These are phyloP conservation scores for Lodderomyces pseudojiufengensis DNA, from an alignment of 1,139 yeast species.

Conservation along the genomic window DNA sequence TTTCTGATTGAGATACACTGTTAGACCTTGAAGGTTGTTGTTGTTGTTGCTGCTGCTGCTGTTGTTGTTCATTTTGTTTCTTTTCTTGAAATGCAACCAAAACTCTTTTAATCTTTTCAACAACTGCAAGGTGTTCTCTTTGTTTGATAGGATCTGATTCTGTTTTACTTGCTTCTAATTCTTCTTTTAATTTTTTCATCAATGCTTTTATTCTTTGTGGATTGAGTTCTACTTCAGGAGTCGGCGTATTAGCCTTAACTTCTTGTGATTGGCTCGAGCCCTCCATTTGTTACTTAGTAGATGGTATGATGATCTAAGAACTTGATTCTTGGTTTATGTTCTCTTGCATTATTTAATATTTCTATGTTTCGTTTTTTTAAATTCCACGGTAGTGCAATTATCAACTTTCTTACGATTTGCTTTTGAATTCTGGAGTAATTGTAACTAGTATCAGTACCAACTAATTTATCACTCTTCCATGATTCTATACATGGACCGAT, in stretches of 20 bases:
- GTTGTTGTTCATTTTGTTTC: conserved; percentile 18
- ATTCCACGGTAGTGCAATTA: too few relatives aligned
- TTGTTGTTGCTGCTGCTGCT: conserved; percentile 1
- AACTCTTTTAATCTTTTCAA: conserved; percentile 59
- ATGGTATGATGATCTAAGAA: neutral
- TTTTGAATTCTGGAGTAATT: too few relatives aligned
- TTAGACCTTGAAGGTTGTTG: neutral
- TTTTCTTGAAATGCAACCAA: conserved; percentile 42
- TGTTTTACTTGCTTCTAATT: conserved; percentile 59
- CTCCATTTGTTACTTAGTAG: neutral
- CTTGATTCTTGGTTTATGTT: neutral
- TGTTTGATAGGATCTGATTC: conserved; percentile 55
- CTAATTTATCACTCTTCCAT: too few relatives aligned
- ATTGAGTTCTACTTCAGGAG: conserved; percentile 15
- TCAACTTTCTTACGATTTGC: too few relatives aligned
- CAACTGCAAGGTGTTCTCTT: conserved; percentile 62
- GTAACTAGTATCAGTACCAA: too few relatives aligned
- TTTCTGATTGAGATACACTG: too few relatives aligned
- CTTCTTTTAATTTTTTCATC: conserved; percentile 44
- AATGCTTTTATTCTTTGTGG: conserved; percentile 12
- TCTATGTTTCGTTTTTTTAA: too few relatives aligned
- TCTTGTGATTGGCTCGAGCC: neutral
- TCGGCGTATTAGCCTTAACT: conserved; percentile 1
- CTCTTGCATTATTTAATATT: neutral
- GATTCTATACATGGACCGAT: too few relatives aligned